Base-by-base conservation (phyloP, 1,284 basidiomycete species). In the Baeospora myosura region DNA sequence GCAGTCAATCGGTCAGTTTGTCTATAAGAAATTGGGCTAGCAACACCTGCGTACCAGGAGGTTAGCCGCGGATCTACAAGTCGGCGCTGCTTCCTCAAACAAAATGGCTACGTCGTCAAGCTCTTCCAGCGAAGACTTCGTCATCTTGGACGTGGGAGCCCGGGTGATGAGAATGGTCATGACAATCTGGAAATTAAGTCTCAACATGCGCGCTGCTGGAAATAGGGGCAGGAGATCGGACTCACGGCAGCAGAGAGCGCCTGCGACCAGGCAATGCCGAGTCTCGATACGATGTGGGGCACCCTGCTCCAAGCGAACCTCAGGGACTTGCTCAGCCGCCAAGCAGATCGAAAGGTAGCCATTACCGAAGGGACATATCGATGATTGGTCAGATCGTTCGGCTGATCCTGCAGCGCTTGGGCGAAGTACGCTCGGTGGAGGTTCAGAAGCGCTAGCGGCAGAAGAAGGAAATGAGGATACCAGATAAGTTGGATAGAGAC, bases 351-450 rank as follows among this genome's bases (percentile, higher is more conserved):
- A 58, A 81, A 85, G 14, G 75, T 72, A 0, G 83, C 77, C 57
- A 81, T 69, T 1, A 85, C 76, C 1, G 83, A 86, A 0, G 77
- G 74, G 0, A 74, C 68, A 52, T 76, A 85, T 52, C 68, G 71
- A 52, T 85, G 81, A 46, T 66, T 66, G 34, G 79, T 59, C 4
- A 76, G 62, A 44, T 83, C 76, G 5, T 62, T 51, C 0, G 78
- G 76, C 41, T 64, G 63, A 32, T 82, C 79, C 35, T 72, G 71
- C 16, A 87, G 55, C 0, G 80, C 79, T 52, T 77, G 76, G 1
- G 74, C 74, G 49, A 85, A 81, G 54, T 81, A 84, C 16, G 72
- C 65, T 26, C 81, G 68, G 52, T 87, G 84, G 12, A 86, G 62
- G 49, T 79, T 79, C 23, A 87, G 60, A 16, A 84, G 63, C 0